These are phyloP conservation scores for Fraxinus xanthoxyloides DNA, from an alignment of 305 asterid genomes.

Conservation along the genomic window DNA sequence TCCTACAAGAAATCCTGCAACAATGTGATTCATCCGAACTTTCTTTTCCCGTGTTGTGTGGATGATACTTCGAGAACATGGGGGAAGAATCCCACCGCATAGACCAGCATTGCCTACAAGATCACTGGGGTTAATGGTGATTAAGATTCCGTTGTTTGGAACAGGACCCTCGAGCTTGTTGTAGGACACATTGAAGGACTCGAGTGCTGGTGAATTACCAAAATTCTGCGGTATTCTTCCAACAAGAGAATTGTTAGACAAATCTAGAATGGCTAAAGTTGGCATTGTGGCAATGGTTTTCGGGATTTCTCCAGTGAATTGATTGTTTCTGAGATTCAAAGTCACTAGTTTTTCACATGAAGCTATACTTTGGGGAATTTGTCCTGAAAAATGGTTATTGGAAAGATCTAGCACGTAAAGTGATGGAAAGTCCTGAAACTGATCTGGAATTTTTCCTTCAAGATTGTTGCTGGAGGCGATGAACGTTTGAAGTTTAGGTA, in stretches of 20 bases:
- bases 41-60: constrained; percentile 28
- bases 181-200: constrained; percentile 60
- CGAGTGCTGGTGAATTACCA: constrained; percentile 75
- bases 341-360: constrained; percentile 62
- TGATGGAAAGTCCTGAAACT: constrained; percentile 60
- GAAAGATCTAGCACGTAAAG: constrained; percentile 71
- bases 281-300: constrained; percentile 53
- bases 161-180: constrained; percentile 70
- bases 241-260: constrained; percentile 62
- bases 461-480: constrained; percentile 55
- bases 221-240: constrained; percentile 65
- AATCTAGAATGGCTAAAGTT: constrained; percentile 60
- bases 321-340: constrained; percentile 53
- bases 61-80: constrained; percentile 38
- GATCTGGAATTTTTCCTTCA: constrained; percentile 56
- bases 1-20: constrained; percentile 46
- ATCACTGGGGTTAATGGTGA: constrained; percentile 54
- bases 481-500: constrained; percentile 61
- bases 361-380: constrained; percentile 63
- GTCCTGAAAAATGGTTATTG: constrained; percentile 51
- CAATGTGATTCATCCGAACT: constrained; percentile 41
- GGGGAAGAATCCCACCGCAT: constrained; percentile 65
- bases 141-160: constrained; percentile 56
- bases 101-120: constrained; percentile 69
- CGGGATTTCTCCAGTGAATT: constrained; percentile 73